phyloP scores from a whole-genome alignment of 2,329 filamentous ascomycete genomes.

The Paraphaeosphaeria sporulosa region DNA sequence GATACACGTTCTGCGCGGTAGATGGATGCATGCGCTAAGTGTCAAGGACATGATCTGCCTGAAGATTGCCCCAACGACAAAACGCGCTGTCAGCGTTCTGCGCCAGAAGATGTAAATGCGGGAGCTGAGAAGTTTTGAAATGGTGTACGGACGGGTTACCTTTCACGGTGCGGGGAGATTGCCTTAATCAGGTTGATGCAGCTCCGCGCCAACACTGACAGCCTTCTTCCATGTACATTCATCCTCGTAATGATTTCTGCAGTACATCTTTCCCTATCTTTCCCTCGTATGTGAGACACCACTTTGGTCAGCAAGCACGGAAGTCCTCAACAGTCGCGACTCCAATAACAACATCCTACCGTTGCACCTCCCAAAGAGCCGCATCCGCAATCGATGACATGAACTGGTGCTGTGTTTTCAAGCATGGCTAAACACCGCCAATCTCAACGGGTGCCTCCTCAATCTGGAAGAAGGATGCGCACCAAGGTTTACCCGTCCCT shows the following conservation, averaged over 20 bases:
- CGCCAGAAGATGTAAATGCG: background rate
- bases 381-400: background rate
- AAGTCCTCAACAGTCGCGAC: background rate
- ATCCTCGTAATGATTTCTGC: too few species aligned
- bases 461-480: conserved; percentile 19
- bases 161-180: background rate
- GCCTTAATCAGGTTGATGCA: background rate
- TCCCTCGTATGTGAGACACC: too few species aligned
- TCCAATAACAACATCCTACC: too few species aligned
- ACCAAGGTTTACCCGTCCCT: conserved; percentile 13
- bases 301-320: background rate
- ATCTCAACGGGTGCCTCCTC: conserved; percentile 14
- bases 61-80: too few species aligned
- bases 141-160: conserved; percentile 5
- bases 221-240: background rate
- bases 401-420: background rate
- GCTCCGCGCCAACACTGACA: background rate
- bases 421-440: background rate
- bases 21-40: too few species aligned
- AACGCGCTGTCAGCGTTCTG: background rate
- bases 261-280: too few species aligned
- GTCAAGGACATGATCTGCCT: too few species aligned
- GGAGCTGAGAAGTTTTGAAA: background rate
- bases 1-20: too few species aligned
- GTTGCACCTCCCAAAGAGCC: background rate